Evolutionary conservation across 306 rosid genomes (phyloP), one percentile per base, ranked within the genome.

Genomic region (Ochetophila trinervis): DNA sequence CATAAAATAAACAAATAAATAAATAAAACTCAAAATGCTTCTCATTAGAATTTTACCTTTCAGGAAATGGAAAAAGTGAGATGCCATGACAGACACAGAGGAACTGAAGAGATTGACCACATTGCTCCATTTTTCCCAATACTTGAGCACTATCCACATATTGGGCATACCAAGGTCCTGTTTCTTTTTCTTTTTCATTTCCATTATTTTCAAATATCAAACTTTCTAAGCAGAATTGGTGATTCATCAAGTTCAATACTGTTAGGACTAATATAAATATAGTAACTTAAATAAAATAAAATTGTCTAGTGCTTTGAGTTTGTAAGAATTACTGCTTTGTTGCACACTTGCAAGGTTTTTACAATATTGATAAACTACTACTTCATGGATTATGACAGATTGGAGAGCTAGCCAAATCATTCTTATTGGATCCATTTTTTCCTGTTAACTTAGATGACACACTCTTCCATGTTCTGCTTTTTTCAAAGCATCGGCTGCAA

Each of bases 341-440:
- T 11, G 19, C 9, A 3, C 9, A 34, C 20, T 18, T 1, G 14
- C 27, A 30, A 51, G 51, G 4, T 8, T 40, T 40, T 40, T 40
- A 1, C 12, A 2, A 0, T 8, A 6, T 10, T 8, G 45, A 40
- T 40, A 40, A 10, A 40, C 45, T 19, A 50, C 19, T 66, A 58
- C 22, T 53, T 3, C 23, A 72, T 23, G 32, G 27, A 57, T 23
- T 58, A 18, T 49, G n/a, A 18, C 45, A 90, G 91, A 84, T 87
- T 44, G 74, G 84, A 1, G 85, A 90, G 85, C 78, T 85, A 70
- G 92, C 88, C 1, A 82, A 78, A 64, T 76, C 80, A 51, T 87
- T 74, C 63, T 74, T 87, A 3, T 85, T 84, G 97, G 81, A 82
- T 72, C 86, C 87, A 17, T 85, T 80, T 85, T 83, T 90, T 62